A percentile compares a stretch with the other conserved stretches of the same genome.
Evolutionary conservation across 768 basidiomycete genomes (phyloP).

Genomic region (Lentinula lateritia): DNA sequence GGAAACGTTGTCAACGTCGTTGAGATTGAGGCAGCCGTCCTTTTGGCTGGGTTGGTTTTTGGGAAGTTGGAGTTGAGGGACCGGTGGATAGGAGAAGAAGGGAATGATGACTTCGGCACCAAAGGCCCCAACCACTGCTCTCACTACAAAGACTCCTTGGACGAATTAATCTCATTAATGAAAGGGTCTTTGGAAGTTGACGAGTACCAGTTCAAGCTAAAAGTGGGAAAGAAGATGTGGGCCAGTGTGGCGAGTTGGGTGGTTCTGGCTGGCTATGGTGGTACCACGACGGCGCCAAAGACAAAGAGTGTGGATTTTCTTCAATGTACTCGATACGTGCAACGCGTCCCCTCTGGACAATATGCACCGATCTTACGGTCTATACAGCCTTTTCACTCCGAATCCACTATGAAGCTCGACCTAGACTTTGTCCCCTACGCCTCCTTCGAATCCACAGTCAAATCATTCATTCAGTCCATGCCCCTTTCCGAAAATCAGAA

Average conservation of each 20-base stretch:
- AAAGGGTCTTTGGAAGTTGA: neutral
- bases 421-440: constrained; percentile 11
- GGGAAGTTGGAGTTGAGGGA: neutral
- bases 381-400: neutral
- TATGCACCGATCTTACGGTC: neutral
- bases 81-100: neutral
- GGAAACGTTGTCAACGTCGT: neutral
- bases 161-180: neutral
- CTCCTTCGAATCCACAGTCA: constrained; percentile 17
- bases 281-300: neutral
- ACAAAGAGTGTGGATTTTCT: neutral
- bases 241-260: neutral
- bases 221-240: neutral
- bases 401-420: constrained; percentile 1
- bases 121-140: no score
- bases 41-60: neutral
- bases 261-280: neutral
- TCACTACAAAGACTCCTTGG: neutral
- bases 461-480: constrained; percentile 12
- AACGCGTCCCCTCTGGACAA: neutral
- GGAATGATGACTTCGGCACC: neutral
- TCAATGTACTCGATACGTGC: neutral
- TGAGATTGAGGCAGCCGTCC: neutral
- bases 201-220: neutral
- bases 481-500: constrained; percentile 11